Conservation (phyloP, 495 filamentous ascomycete species). For the Cercophora samala region DNA sequence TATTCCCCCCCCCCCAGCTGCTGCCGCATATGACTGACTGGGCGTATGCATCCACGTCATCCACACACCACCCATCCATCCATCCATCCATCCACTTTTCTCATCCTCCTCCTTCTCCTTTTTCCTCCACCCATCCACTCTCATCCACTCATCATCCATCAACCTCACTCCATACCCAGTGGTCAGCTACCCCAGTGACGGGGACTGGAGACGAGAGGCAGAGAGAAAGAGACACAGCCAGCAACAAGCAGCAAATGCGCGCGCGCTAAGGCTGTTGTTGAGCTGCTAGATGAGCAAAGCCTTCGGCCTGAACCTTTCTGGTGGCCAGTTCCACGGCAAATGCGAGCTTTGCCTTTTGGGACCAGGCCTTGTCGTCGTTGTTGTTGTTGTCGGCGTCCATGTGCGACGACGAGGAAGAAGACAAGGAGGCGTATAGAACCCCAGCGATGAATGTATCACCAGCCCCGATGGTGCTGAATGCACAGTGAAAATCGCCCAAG, state of each 20-base stretch:
- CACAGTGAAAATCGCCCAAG: not conserved
- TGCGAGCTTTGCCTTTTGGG: constrained; percentile 45
- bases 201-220: not conserved
- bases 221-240: too few species aligned
- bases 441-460: constrained; percentile 76
- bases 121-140: too few species aligned
- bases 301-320: constrained; percentile 63
- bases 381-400: too few species aligned
- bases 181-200: not conserved
- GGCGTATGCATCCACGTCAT: constrained; percentile 1
- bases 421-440: constrained; percentile 56
- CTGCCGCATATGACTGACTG: constrained; percentile 4
- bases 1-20: not conserved
- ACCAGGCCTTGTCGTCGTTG: too few species aligned
- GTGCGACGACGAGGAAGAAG: constrained; percentile 22
- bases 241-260: too few species aligned
- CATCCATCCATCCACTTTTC: constrained; percentile 20
- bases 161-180: not conserved
- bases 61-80: constrained; percentile 13
- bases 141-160: not conserved
- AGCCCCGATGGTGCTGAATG: constrained; percentile 60
- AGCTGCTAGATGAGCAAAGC: constrained; percentile 54
- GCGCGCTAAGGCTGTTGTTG: constrained; percentile 12
- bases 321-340: constrained; percentile 68
- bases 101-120: not conserved